Evolutionary conservation across 176 grass and related monocot species (phyloP), one percentile per base, ranked within the genome.

Genomic region (Tillandsia fasciculata): DNA sequence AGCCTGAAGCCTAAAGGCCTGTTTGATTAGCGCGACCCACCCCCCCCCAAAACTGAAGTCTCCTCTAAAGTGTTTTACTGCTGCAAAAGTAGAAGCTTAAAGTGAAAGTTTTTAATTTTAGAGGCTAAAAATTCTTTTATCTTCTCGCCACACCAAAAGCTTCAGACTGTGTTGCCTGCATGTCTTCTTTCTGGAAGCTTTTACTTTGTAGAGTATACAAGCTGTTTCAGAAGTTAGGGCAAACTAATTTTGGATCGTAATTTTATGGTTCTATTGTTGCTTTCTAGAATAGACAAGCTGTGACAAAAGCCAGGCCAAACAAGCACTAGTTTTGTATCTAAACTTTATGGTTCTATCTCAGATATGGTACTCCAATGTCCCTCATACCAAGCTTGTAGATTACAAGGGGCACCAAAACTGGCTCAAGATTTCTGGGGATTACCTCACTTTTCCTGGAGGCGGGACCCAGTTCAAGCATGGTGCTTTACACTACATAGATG

Each of bases 341-440:
- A 24, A 10, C 51, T 64, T 58, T 58, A 27, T 4, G 3, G 12
- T 67, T 13, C 8, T 48, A 48, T 12, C 12, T 9, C 75, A 88
- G 88, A 80, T 96, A 96, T 91, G 91, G 88, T 91, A 88, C 56
- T 78, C 17, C 53, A 96, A 96, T 80, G 83, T 96, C 15, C 91
- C 91, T 24, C 91, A 88, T 52, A 86, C 85, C 9, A 87, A 88
- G 73, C 78, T 96, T 66, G 91, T 80, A 53, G 47, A 75, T 57
- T 84, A 86, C 75, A 96, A 96, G 82, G 88, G 91, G 12, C 88
- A 91, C 57, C 91, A 96, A 63, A 96, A 96, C 65, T 91, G 91
- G 91, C 59, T 91, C 12, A 91, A 91, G 54, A 76, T 91, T 53
- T 84, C 88, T 20, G 88, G 91, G 49, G 91, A 91, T 29, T 77